Evolutionary conservation across 2,329 filamentous ascomycete species (phyloP).

Genomic region (Trichoderma atrobrunneum): DNA sequence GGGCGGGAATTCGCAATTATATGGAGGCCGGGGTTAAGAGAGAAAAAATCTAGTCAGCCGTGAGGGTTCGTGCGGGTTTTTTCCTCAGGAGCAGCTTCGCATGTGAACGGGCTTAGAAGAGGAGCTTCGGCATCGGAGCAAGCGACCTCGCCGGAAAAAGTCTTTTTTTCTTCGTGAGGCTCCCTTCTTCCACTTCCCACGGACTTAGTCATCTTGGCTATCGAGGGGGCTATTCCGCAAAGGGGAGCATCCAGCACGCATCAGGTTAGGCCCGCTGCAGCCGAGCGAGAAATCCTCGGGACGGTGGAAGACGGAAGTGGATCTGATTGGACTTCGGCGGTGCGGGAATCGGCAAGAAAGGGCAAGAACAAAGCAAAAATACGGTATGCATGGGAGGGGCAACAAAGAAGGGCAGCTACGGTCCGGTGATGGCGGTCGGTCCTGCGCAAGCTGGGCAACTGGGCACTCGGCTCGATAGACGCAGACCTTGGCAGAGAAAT

Average conservation of each 20-base stretch:
- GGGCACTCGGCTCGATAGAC: background rate
- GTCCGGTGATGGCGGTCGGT: background rate
- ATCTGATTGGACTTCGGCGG: conserved; percentile 28
- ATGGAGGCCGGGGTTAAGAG: background rate
- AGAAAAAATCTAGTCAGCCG: background rate
- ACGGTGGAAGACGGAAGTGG: conserved; percentile 14
- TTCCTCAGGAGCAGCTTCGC: background rate
- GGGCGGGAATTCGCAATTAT: background rate
- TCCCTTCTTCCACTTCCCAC: background rate
- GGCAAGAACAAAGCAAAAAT: background rate
- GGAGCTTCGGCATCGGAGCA: conserved; percentile 11
- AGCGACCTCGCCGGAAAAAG: conserved; percentile 1
- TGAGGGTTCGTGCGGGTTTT: conserved; percentile 5
- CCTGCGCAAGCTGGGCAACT: background rate
- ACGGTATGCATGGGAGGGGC: background rate
- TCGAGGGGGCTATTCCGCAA: background rate
- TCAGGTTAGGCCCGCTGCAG: conserved; percentile 1
- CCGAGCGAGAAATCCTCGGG: conserved; percentile 33
- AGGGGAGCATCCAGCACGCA: conserved; percentile 18
- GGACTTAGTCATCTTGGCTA: conserved; percentile 1
- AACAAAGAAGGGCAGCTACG: background rate
- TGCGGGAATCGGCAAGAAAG: conserved; percentile 23
- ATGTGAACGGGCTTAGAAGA: conserved; percentile 9
- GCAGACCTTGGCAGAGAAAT: background rate
- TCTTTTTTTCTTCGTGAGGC: background rate